phyloP scores from a whole-genome alignment of 2,329 filamentous ascomycete species.

The Penicillium freii region DNA sequence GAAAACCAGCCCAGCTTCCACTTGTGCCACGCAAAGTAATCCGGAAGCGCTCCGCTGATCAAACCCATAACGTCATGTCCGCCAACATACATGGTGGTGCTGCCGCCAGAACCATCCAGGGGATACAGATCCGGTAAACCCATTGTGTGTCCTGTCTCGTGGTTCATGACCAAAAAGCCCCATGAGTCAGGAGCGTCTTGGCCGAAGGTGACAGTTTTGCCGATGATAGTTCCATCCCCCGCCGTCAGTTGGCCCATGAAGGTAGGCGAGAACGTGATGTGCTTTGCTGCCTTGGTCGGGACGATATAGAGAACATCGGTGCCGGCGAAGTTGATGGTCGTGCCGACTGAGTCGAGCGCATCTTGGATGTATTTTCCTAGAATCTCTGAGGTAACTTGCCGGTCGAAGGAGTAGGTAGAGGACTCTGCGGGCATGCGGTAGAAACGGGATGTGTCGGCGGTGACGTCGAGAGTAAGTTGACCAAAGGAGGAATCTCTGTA shows the following conservation, averaged over 20 bases:
- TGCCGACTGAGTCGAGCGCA: background rate
- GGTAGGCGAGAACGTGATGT: background rate
- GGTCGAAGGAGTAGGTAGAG: background rate
- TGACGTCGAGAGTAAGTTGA: background rate
- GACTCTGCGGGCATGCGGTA: background rate
- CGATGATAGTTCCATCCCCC: background rate
- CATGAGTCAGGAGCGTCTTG: background rate
- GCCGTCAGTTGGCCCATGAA: background rate
- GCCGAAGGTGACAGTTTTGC: background rate
- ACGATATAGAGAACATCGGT: background rate
- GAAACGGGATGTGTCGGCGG: background rate
- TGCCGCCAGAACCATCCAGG: background rate
- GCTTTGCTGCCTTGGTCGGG: background rate
- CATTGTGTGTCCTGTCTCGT: background rate
- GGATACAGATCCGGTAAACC: background rate
- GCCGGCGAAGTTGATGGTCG: background rate
- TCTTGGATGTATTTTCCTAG: background rate
- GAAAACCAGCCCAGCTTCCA: background rate
- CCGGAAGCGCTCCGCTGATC: background rate
- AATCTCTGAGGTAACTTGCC: background rate
- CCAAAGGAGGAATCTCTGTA: background rate
- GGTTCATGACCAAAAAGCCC: background rate
- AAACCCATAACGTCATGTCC: background rate
- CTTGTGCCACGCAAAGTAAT: background rate
- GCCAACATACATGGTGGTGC: background rate